These are phyloP conservation scores for Rosa persica DNA, from an alignment of 306 rosid genomes.

Conservation along the genomic window DNA sequence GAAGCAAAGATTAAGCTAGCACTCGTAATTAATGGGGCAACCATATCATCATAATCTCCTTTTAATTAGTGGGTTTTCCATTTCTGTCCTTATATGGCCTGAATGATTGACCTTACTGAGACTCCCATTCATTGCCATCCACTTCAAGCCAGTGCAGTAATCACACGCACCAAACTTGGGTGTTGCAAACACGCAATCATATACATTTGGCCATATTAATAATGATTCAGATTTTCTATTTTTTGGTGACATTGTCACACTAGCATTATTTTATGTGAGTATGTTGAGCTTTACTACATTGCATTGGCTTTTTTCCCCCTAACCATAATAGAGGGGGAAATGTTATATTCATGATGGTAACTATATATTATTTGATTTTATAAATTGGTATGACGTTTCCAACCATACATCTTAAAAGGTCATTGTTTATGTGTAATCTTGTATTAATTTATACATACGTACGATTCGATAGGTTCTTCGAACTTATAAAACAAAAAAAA, in stretches of 20 bases:
- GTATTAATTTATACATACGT: not conserved
- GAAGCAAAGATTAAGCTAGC: not conserved
- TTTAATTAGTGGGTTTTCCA: not conserved
- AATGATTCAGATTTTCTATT: not conserved
- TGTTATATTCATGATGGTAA: not conserved
- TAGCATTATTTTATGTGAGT: not conserved
- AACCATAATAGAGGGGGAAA: not conserved
- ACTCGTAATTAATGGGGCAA: not conserved
- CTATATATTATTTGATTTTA: not conserved
- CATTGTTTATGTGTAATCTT: not conserved
- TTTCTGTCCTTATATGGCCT: conserved; percentile 1
- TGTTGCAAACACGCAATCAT: conserved; percentile 29
- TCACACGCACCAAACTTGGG: conserved; percentile 22
- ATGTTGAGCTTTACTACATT: not conserved
- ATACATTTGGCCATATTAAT: not conserved
- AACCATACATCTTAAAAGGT: not conserved
- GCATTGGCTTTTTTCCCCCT: not conserved
- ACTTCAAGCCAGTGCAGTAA: conserved; percentile 10
- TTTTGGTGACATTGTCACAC: not conserved
- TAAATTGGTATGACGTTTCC: not conserved
- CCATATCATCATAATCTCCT: not conserved
- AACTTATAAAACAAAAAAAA: not conserved
- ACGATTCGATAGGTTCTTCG: conserved; percentile 4
- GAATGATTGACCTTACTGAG: conserved; percentile 44
- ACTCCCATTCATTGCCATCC: conserved; percentile 51